Base-by-base conservation (phyloP, 225 moss, liverwort and hornwort species). In the Ulota crispa region DNA sequence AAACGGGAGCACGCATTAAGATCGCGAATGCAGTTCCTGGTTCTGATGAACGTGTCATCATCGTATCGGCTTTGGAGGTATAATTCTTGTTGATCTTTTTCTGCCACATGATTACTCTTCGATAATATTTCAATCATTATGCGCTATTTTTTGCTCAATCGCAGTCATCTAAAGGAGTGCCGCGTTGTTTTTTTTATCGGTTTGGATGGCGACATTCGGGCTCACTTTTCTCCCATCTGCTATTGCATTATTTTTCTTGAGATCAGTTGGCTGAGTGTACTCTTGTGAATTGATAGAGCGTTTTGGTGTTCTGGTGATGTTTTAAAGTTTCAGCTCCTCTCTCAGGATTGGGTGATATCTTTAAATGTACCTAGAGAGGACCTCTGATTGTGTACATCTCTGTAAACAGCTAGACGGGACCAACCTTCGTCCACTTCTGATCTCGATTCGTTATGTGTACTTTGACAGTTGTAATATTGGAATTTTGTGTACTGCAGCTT, bases 1-100 rank as follows among this genome's bases (percentile, higher is more conserved):
- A 98, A 73, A 95, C 97, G 26, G 97, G 97, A 30, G 97, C 97
- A 31, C 95, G 97, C 53, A 98, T 98, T n/a, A 98, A 98, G 89
- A 94, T 98, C 42, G 97, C 93, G 26, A 94, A 98, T 79, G 95
- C 94, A 32, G 95, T 93, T 85, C 94, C 97, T 73, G 95, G 95
- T 53, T 93, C 97, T 47, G 97, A 98, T 55, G 97, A 98, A 88
- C 95, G 97, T 50, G 97, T 98, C 52, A 95, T 98, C 50, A 93
- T 98, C 53, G 94, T 95, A 30, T 98, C 97, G 43, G 97, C 95
- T 31, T 86, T 87, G 53, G 97, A 98, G 95, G 97, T 95, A 84
- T 56, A 65, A 67, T n/a, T 32, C 52, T 61, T 75, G 62, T 28
- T 41, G 66, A 59, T 37, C 47, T 30, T 47, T 32, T 20, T 78